These are phyloP conservation scores for Aspergillus biplanus DNA, from an alignment of 495 filamentous ascomycete genomes.

Conservation along the genomic window DNA sequence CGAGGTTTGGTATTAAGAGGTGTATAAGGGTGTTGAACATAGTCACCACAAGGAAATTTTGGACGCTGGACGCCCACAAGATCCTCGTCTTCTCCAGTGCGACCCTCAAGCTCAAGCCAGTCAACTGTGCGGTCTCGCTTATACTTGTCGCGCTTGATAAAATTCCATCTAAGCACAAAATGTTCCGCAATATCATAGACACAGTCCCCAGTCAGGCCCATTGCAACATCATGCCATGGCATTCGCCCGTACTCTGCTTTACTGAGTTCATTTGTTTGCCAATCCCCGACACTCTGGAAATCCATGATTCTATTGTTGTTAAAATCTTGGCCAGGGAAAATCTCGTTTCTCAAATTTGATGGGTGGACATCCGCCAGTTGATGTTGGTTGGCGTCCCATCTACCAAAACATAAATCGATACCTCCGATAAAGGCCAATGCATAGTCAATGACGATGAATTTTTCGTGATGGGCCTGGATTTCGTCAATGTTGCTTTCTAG, in stretches of 20 bases:
- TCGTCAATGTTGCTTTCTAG: conserved; percentile 1
- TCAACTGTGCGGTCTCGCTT: conserved; percentile 80
- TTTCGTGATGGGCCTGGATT: conserved; percentile 83
- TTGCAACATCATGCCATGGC: conserved; percentile 96
- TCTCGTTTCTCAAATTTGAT: conserved; percentile 74
- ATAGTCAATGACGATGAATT: conserved; percentile 94
- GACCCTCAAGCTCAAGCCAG: conserved; percentile 82
- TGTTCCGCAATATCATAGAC: conserved; percentile 96
- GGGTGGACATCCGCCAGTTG: conserved; percentile 86
- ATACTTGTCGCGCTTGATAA: conserved; percentile 96
- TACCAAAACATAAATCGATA: conserved; percentile 93
- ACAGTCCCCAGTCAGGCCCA: conserved; percentile 85
- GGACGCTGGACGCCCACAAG: conserved; percentile 86
- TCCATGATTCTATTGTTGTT: conserved; percentile 97
- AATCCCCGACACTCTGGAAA: conserved; percentile 86
- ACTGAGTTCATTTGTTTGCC: conserved; percentile 90
- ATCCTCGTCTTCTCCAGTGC: conserved; percentile 78
- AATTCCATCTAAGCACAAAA: conserved; percentile 95
- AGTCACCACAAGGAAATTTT: conserved; percentile 82
- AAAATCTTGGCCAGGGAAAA: conserved; percentile 96
- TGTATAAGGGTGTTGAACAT: conserved; percentile 77
- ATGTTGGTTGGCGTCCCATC: conserved; percentile 89
- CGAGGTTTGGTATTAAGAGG: conserved; percentile 58
- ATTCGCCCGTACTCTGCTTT: conserved; percentile 93
- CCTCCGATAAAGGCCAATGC: conserved; percentile 88